Percentiles rank a stretch among this genome's conserved stretches.
phyloP scores from a whole-genome alignment of 139 green algal species.

The Micractinium sp. region DNA sequence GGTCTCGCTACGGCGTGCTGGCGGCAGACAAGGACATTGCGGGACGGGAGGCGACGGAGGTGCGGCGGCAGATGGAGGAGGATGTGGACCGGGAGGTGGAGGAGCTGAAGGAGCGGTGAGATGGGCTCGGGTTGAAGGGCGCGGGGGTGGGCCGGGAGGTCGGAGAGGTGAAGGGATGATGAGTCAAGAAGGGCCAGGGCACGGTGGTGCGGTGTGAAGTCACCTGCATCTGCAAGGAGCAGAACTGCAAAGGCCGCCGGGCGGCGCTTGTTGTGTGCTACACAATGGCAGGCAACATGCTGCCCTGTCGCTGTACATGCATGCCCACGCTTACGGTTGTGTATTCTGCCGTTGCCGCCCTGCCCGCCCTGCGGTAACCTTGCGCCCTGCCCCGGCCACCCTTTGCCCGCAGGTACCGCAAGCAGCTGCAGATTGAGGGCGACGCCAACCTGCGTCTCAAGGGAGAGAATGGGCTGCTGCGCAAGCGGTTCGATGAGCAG shows the following conservation, averaged over 20 bases:
- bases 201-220: neutral
- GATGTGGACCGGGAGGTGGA: conserved; percentile 92
- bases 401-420: conserved; percentile 3
- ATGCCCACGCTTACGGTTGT: neutral
- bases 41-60: conserved; percentile 67
- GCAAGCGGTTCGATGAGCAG: conserved; percentile 90
- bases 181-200: neutral
- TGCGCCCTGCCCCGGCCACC: neutral
- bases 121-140: neutral
- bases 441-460: conserved; percentile 82
- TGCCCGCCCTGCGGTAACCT: neutral
- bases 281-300: neutral
- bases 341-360: no score
- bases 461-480: conserved; percentile 95
- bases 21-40: conserved; percentile 31
- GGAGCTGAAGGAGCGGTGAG: conserved; percentile 87
- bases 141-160: neutral
- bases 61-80: conserved; percentile 90
- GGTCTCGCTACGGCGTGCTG: conserved; percentile 47
- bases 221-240: neutral
- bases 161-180: neutral
- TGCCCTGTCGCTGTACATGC: neutral
- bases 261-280: neutral
- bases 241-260: neutral
- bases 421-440: conserved; percentile 66